Evolutionary conservation across 2,329 filamentous ascomycete genomes (phyloP), one percentile per base, ranked within the genome.

Genomic region (Cylindrodendrum hubeiense): DNA sequence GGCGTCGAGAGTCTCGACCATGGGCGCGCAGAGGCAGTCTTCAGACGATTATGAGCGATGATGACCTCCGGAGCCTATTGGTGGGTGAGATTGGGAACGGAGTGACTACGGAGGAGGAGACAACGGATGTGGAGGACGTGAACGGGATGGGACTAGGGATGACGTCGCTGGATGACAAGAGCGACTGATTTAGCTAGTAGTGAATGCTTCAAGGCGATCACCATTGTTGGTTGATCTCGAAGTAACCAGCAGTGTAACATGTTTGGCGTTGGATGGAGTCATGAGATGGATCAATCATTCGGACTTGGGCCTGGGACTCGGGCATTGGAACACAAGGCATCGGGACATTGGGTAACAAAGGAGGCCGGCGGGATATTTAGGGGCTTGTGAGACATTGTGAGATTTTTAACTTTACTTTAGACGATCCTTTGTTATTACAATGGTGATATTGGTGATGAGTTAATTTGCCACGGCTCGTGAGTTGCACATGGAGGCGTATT

Each of bases 31-130:
- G 85, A 60, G 84, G 84, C 4, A 87, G 86, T 60, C 83, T 89
- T 41, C 87, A 90, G 74, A 88, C 85, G 39, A 87, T 90, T 8
- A 76, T 90, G 41, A 89, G 87, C 67, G 87, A 89, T 68, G 88
- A 90, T 56, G 87, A 90, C 66, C 72, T 90, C 57, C 79, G 80
- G 67, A 85, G 82, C 58, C 73, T 90, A 37, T 67, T 90, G 51
- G 71, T 77, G 5, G 78, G 71, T 2, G 79, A 80, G 66, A 76
- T 71, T 72, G 74, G 61, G 30, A 75, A 67, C 24, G 74, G 72
- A 17, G 73, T 56, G 21, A 80, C 77, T 33, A 80, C 79, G 21
- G 78, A 80, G 65, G 79, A 81, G 44, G 79, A 81, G 13, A 76
- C 61, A 21, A 64, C 75, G 3, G 78, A 80, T 17, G 76, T 55